phyloP scores from a whole-genome alignment of 148 eudicot genomes.

The Persicaria maculosa region DNA sequence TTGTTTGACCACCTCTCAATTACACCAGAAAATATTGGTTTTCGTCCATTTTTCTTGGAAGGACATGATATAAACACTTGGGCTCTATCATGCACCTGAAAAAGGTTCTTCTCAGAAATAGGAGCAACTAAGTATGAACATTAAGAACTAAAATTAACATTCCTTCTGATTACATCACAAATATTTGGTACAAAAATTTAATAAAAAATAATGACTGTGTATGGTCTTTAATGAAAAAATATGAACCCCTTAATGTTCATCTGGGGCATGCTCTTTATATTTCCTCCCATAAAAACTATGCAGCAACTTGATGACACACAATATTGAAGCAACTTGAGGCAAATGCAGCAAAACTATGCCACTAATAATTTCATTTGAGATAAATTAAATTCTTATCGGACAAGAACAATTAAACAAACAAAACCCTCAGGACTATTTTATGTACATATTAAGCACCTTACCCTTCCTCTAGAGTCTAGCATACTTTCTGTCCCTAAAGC shows the following conservation, averaged over 20 bases:
- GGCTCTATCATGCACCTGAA: conserved; percentile 92
- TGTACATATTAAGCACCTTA: neutral
- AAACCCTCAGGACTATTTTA: too few relatives aligned
- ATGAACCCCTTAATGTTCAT: too few relatives aligned
- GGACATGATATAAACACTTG: conserved; percentile 72
- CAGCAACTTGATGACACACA: neutral
- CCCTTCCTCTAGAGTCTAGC: neutral
- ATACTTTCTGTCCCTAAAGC: neutral
- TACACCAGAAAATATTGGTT: conserved; percentile 52
- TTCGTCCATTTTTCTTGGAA: conserved; percentile 32
- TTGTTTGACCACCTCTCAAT: conserved; percentile 75
- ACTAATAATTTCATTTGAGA: too few relatives aligned
- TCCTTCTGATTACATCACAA: neutral
- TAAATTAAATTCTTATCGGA: too few relatives aligned
- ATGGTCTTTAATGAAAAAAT: too few relatives aligned
- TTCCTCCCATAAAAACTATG: neutral
- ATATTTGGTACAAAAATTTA: neutral
- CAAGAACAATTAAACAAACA: too few relatives aligned
- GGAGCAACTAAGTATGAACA: neutral
- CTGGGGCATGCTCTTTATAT: too few relatives aligned
- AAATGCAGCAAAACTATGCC: too few relatives aligned
- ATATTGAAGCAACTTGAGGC: neutral
- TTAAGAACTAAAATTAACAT: neutral
- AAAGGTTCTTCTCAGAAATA: neutral
- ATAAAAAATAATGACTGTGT: neutral